Conservation (phyloP, 352 stramenopile genomes). For the Phytophthora vignae region DNA sequence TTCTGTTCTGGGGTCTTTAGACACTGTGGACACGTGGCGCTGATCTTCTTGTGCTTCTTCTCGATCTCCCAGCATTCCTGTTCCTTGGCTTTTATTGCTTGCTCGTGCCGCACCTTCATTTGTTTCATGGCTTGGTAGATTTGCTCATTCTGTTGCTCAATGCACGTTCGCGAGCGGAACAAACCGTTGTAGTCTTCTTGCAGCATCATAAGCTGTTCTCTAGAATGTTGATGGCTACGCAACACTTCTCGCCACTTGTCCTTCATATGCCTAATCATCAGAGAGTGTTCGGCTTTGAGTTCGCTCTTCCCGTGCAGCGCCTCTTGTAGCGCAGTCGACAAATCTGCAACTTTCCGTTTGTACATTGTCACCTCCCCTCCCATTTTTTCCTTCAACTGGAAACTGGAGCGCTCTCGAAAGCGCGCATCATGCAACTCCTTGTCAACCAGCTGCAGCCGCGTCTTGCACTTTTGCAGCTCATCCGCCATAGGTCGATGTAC, state of each 20-base stretch:
- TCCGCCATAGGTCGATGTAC: constrained; percentile 58
- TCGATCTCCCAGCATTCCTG: constrained; percentile 68
- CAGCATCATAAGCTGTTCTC: constrained; percentile 70
- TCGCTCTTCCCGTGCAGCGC: constrained; percentile 54
- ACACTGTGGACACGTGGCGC: constrained; percentile 52
- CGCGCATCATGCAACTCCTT: constrained; percentile 74
- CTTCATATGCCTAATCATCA: constrained; percentile 65
- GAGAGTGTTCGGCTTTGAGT: constrained; percentile 54
- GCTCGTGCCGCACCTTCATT: constrained; percentile 57
- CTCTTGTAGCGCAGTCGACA: constrained; percentile 61
- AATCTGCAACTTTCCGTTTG: constrained; percentile 68
- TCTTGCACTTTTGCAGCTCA: constrained; percentile 62
- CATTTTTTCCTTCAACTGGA: constrained; percentile 80
- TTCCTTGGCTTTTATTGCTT: constrained; percentile 58
- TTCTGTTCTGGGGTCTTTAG: constrained; percentile 66
- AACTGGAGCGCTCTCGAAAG: constrained; percentile 67
- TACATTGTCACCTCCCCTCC: constrained; percentile 50
- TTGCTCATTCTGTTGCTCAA: constrained; percentile 58
- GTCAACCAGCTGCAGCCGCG: constrained; percentile 61
- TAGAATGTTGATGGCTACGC: constrained; percentile 46
- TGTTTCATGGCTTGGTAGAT: constrained; percentile 54
- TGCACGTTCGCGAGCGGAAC: constrained; percentile 49
- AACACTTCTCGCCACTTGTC: constrained; percentile 74
- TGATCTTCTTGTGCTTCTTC: constrained; percentile 63
- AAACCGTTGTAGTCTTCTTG: constrained; percentile 79